These are phyloP conservation scores for Fusarium pseudograminearum DNA, from an alignment of 2,329 filamentous ascomycete species.

Conservation along the genomic window DNA sequence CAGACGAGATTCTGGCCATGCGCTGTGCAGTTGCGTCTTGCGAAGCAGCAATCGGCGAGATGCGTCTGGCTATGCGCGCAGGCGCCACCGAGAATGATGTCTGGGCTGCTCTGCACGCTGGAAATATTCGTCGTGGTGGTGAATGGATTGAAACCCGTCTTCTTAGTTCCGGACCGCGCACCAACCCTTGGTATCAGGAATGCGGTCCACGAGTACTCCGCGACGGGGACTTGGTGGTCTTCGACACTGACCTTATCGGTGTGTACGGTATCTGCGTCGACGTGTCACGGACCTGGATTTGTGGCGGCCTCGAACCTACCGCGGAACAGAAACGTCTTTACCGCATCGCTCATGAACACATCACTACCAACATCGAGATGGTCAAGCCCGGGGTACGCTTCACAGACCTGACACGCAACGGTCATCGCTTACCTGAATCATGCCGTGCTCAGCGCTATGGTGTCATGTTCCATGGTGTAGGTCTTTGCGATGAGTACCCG, in stretches of 20 bases:
- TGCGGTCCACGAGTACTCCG: background rate
- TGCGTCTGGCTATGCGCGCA: background rate
- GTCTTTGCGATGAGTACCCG: background rate
- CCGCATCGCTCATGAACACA: background rate
- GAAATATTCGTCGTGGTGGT: background rate
- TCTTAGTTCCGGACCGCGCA: background rate
- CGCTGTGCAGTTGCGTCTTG: background rate
- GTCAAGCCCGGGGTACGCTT: background rate
- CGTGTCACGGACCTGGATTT: background rate
- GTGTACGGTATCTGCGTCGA: slow-evolving; percentile 6
- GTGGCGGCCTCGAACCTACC: background rate
- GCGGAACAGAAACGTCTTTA: background rate
- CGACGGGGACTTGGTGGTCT: background rate
- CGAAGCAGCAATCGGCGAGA: background rate
- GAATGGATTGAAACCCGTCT: slow-evolving; percentile 6
- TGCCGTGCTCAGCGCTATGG: background rate
- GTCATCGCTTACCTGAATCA: background rate
- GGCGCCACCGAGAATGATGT: slow-evolving; percentile 3
- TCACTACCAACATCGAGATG: background rate
- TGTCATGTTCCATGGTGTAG: background rate
- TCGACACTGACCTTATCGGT: slow-evolving; percentile 1
- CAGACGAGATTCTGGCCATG: background rate
- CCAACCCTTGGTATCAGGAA: slow-evolving; percentile 8
- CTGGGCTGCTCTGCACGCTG: background rate
- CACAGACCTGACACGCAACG: background rate